phyloP scores from a whole-genome alignment of 768 basidiomycete genomes.

The Phlebiopsis gigantea region DNA sequence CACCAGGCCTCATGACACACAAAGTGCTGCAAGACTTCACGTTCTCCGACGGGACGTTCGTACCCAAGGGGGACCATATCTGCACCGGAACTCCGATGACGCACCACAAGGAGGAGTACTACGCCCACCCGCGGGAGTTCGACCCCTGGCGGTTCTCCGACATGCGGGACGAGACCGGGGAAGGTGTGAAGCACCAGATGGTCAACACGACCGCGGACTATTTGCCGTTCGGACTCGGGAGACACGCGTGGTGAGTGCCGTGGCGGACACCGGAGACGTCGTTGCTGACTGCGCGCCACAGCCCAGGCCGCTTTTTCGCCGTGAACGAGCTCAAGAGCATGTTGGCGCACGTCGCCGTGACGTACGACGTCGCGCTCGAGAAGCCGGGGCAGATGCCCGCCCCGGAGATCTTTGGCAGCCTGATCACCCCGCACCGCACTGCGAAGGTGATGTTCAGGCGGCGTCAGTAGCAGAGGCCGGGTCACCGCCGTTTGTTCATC shows the following conservation, averaged over 20 bases:
- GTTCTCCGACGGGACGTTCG: conserved; percentile 38
- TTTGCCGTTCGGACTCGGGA: conserved; percentile 23
- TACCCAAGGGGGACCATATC: conserved; percentile 36
- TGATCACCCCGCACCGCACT: conserved; percentile 16
- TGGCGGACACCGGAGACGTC: background rate
- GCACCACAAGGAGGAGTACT: conserved; percentile 28
- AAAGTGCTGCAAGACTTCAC: conserved; percentile 29
- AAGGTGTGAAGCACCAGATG: conserved; percentile 9
- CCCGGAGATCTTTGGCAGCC: conserved; percentile 13
- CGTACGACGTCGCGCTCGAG: conserved; percentile 28
- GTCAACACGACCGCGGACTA: conserved; percentile 15
- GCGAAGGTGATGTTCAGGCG: conserved; percentile 33
- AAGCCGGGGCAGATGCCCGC: conserved; percentile 21
- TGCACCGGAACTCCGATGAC: conserved; percentile 23
- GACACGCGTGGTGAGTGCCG: conserved; percentile 21
- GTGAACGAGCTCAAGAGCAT: conserved; percentile 30
- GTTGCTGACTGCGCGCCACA: conserved; percentile 6
- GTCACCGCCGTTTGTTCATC: too few relatives aligned
- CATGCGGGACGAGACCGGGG: conserved; percentile 5
- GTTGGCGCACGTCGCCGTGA: conserved; percentile 27
- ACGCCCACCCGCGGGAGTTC: conserved; percentile 32
- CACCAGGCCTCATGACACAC: too few relatives aligned
- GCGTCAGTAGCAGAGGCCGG: too few relatives aligned
- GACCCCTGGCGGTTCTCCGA: conserved; percentile 37
- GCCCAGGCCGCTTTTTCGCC: conserved; percentile 33